A percentile compares a stretch with the other conserved stretches of the same genome.
Conservation (phyloP, 2,329 filamentous ascomycete species). For the Coniochaeta prunicola region DNA sequence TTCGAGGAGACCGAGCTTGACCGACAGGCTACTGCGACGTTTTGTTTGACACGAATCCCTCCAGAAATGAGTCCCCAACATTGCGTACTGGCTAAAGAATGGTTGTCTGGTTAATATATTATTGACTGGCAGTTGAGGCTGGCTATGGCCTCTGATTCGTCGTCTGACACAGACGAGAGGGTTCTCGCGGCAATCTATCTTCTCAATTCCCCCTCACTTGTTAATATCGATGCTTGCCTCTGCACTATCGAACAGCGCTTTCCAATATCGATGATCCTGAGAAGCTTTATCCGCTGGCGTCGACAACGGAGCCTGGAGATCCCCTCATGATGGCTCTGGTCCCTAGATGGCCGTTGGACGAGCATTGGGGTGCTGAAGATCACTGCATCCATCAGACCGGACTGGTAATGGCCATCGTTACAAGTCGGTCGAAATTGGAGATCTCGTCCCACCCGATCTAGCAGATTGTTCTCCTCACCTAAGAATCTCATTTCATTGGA, state of each 20-base stretch:
- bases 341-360: not conserved
- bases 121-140: slow-evolving; percentile 9
- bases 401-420: slow-evolving; percentile 1
- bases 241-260: not conserved
- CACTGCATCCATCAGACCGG: not conserved
- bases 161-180: not conserved
- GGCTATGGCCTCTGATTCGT: slow-evolving; percentile 7
- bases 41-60: slow-evolving; percentile 4
- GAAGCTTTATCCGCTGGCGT: slow-evolving; percentile 2
- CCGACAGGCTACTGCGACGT: not conserved
- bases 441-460: slow-evolving; percentile 11
- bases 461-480: slow-evolving; percentile 1
- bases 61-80: not conserved
- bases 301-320: not conserved
- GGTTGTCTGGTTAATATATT: slow-evolving; percentile 14
- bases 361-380: not conserved
- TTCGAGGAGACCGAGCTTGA: not conserved
- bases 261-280: not conserved
- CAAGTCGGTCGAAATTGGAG: slow-evolving; percentile 1
- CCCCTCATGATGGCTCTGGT: slow-evolving; percentile 2
- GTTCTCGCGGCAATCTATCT: not conserved
- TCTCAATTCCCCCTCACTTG: slow-evolving; percentile 5
- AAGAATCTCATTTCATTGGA: not conserved
- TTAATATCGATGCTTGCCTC: slow-evolving; percentile 4
- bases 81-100: slow-evolving; percentile 11